Conservation (phyloP, 192 early-diverging fungal genomes). For the Coemansia sp. region DNA sequence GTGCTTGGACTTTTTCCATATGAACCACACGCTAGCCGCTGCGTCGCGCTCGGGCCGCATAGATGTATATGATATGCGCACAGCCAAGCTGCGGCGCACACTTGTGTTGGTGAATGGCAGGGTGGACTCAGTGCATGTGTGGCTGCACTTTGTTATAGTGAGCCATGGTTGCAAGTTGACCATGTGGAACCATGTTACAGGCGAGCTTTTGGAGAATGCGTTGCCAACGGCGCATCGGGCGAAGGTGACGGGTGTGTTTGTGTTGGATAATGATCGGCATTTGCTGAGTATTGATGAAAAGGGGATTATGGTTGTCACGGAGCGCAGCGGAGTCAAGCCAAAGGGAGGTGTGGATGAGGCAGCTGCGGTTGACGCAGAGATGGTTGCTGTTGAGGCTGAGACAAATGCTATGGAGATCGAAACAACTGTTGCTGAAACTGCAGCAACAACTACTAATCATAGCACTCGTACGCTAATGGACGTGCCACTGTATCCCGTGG, state of each 20-base stretch:
- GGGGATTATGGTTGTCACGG: slow-evolving; percentile 40
- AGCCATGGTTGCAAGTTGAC: slow-evolving; percentile 36
- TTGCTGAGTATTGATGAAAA: slow-evolving; percentile 39
- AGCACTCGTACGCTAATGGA: slow-evolving; percentile 29
- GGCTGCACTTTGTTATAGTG: slow-evolving; percentile 45
- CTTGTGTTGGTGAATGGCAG: not conserved
- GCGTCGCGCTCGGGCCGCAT: slow-evolving; percentile 16
- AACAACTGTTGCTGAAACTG: too few relatives aligned
- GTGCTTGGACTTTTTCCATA: slow-evolving; percentile 40
- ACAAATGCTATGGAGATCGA: too few relatives aligned
- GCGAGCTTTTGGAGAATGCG: slow-evolving; percentile 26
- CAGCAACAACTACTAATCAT: not conserved
- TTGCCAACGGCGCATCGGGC: slow-evolving; percentile 36
- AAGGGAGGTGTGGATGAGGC: too few relatives aligned
- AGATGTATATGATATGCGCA: slow-evolving; percentile 41
- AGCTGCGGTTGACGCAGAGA: too few relatives aligned
- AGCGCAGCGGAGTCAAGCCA: slow-evolving; percentile 8
- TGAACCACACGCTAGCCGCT: slow-evolving; percentile 25
- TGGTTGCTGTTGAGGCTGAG: too few relatives aligned
- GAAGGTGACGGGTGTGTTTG: slow-evolving; percentile 39
- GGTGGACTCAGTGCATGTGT: slow-evolving; percentile 31
- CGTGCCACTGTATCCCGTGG: slow-evolving; percentile 46
- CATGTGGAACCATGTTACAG: slow-evolving; percentile 48
- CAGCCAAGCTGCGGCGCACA: slow-evolving; percentile 15
- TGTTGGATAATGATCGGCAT: slow-evolving; percentile 47